phyloP scores from a whole-genome alignment of 1,139 yeast species.

The Hyphopichia khmerensis region DNA sequence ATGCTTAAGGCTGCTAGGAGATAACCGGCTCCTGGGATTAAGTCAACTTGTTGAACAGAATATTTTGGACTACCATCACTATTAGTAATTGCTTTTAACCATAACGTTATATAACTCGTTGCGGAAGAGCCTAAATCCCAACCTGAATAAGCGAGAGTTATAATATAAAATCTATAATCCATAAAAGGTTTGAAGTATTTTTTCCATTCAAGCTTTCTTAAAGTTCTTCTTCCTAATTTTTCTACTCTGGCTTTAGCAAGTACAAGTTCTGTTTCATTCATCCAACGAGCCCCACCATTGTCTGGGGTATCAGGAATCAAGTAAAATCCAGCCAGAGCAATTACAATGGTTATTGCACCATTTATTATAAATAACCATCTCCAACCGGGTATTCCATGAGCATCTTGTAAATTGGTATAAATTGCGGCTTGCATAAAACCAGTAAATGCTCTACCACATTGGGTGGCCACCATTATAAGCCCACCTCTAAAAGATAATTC shows the following conservation, averaged over 20 bases:
- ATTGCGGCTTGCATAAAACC: conserved; percentile 37
- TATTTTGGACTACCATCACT: conserved; percentile 19
- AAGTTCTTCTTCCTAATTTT: conserved; percentile 14
- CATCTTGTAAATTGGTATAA: conserved; percentile 28
- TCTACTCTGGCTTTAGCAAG: conserved; percentile 16
- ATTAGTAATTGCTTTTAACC: conserved; percentile 40
- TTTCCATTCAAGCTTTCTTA: conserved; percentile 8
- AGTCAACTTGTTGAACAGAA: conserved; percentile 12
- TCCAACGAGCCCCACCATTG: conserved; percentile 17
- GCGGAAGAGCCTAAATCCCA: conserved; percentile 37
- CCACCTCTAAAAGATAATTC: conserved; percentile 42
- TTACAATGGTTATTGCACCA: conserved; percentile 26
- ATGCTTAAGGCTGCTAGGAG: conserved; percentile 38
- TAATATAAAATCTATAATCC: conserved; percentile 36
- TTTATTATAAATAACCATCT: conserved; percentile 42
- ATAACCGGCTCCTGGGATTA: conserved; percentile 16
- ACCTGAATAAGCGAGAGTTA: conserved; percentile 1
- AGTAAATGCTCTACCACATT: conserved; percentile 50
- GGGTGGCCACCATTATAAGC: conserved; percentile 49
- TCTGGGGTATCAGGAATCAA: conserved; percentile 21
- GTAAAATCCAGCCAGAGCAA: conserved; percentile 25
- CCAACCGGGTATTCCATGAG: conserved; percentile 35
- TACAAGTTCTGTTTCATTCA: conserved; percentile 18
- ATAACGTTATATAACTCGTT: conserved; percentile 34
- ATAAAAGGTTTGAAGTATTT: conserved; percentile 24